Evolutionary conservation across 306 rosid genomes (phyloP).

Genomic region (Cicer cuneatum): DNA sequence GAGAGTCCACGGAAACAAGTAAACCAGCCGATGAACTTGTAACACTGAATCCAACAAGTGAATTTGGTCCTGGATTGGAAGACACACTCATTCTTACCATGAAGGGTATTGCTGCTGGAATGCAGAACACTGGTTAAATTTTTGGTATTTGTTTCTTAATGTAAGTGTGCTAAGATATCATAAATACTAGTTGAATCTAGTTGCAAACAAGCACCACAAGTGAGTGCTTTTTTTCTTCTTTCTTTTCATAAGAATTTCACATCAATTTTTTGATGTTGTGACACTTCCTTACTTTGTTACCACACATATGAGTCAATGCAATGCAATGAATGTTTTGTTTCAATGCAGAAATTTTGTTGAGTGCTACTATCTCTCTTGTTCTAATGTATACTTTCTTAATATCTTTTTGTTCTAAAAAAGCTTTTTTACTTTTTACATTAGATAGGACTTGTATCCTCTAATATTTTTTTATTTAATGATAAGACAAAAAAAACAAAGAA

Average conservation of each 20-base stretch:
- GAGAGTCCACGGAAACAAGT: constrained; percentile 61
- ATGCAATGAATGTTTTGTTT: constrained; percentile 36
- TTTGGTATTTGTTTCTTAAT: constrained; percentile 25
- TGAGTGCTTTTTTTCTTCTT: constrained; percentile 9
- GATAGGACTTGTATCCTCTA: no score
- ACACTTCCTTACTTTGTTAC: constrained; percentile 17
- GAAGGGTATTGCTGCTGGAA: constrained; percentile 99
- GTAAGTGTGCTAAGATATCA: constrained; percentile 41
- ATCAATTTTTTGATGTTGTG: constrained; percentile 6
- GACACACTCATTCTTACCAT: constrained; percentile 96
- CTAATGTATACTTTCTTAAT: no score
- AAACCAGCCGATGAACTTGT: constrained; percentile 85
- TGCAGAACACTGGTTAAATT: constrained; percentile 94
- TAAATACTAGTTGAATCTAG: constrained; percentile 28
- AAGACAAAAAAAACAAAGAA: neutral
- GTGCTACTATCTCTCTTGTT: neutral
- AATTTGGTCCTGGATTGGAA: constrained; percentile 95
- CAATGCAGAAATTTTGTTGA: constrained; percentile 11
- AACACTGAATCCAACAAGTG: constrained; percentile 85
- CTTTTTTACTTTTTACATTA: neutral
- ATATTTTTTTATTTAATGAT: neutral
- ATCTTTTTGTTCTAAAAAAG: neutral
- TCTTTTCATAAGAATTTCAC: constrained; percentile 4
- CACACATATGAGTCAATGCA: constrained; percentile 42
- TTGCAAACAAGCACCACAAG: constrained; percentile 45